Percentiles rank a stretch among this genome's conserved stretches.
These are phyloP conservation scores for Lactifluus pinguis DNA, from an alignment of 768 basidiomycete species.

Conservation along the genomic window DNA sequence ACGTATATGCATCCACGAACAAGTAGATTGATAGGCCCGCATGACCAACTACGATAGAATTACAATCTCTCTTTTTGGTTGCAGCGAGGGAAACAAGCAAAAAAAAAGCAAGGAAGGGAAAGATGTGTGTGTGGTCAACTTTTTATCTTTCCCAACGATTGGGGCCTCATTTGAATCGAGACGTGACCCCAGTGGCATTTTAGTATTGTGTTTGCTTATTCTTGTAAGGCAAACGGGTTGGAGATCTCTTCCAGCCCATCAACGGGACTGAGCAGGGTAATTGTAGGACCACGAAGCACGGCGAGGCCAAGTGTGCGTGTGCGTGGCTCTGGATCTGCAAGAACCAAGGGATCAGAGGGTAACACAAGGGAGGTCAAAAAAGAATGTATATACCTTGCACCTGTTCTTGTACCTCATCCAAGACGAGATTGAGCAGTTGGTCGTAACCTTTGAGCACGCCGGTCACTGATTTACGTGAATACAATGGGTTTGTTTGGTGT, in stretches of 20 bases:
- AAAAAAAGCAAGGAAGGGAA: background rate
- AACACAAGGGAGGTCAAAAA: background rate
- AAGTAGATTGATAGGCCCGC: slow-evolving; percentile 6
- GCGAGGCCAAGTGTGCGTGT: slow-evolving; percentile 70
- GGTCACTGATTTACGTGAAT: slow-evolving; percentile 45
- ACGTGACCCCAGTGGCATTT: background rate
- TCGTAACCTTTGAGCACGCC: slow-evolving; percentile 94
- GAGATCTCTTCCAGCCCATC: slow-evolving; percentile 93
- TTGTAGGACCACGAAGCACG: slow-evolving; percentile 89
- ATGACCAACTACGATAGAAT: background rate
- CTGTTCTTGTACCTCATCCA: slow-evolving; percentile 91
- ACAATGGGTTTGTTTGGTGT: background rate
- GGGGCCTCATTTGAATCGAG: no score
- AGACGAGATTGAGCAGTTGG: slow-evolving; percentile 91
- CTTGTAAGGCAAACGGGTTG: slow-evolving; percentile 75
- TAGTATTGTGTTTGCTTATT: slow-evolving; percentile 28
- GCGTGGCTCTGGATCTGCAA: slow-evolving; percentile 54
- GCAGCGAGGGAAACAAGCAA: background rate
- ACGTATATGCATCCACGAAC: background rate
- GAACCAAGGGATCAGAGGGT: background rate
- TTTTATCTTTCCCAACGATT: background rate
- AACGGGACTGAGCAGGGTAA: slow-evolving; percentile 88
- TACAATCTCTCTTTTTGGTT: background rate
- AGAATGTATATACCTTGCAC: slow-evolving; percentile 44
- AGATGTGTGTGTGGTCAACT: background rate